Base-by-base conservation (phyloP, 2,329 filamentous ascomycete species). In the Alternaria gaisen region DNA sequence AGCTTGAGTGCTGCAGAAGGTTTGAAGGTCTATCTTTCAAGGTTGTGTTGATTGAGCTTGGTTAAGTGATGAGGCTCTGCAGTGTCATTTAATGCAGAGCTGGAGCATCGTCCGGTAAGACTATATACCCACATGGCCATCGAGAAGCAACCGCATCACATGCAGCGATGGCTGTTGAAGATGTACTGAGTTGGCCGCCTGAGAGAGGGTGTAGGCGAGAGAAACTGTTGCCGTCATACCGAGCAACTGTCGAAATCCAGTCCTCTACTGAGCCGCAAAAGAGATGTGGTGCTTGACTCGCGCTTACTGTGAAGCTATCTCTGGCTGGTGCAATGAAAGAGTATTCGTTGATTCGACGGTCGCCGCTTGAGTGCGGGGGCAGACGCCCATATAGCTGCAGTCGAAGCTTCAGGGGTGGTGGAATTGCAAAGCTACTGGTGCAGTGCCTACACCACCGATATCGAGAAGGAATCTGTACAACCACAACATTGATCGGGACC, bases 351-450 rank as follows among this genome's bases (percentile, higher is more conserved):
- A 42, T 42, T 22, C 11, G 20, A 9, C 7, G 24, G 5, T 22
- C 11, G 40, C 14, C 6, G 40, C 20, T 42, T 22, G 11, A 14
- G 40, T 43, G 41, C 41, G 41, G 41, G 41, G 41, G 41, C 41
- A 43, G 41, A 43, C 41, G 41, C 41, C 41, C 41, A 43, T 43
- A 43, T 24, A 43, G 41, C 22, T 43, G 41, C 41, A 43, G 41
- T 43, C 41, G 0, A 24, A n/a, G 20, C 20, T 43, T 16, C 41
- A 24, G 0, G 41, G 20, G 41, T 43, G 41, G 41, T 43, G 20
- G 41, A 43, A 3, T 5, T 24, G 41, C 41, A 43, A 43, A 43
- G 41, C 41, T 12, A 43, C 20, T 43, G 41, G 41, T 8, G 6
- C 12, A 26, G 3, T 4, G 12, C 41, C 41, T 43, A 3, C 20